Evolutionary conservation across 2,329 filamentous ascomycete species (phyloP).

Genomic region (Claviceps cyperi): DNA sequence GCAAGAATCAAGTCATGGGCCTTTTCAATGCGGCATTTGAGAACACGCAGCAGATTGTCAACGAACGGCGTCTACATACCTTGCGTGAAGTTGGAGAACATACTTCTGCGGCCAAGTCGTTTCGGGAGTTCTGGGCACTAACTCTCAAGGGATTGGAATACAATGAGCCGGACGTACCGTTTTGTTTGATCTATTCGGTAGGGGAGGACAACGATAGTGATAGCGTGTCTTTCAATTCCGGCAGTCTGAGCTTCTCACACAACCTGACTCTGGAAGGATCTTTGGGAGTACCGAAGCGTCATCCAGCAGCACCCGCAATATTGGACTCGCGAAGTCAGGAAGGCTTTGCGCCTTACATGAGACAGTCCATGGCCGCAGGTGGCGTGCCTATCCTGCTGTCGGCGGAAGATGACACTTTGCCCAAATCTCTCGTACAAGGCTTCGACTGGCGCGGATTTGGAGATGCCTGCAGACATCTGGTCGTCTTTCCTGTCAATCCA

Average conservation of each 20-base stretch:
- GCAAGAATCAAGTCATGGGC: conserved; percentile 57
- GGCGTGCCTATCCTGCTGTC: conserved; percentile 25
- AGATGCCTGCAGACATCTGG: conserved; percentile 48
- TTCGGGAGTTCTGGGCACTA: conserved; percentile 58
- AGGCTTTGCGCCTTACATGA: conserved; percentile 25
- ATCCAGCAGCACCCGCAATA: conserved; percentile 25
- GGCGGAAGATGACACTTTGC: conserved; percentile 37
- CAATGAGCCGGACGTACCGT: conserved; percentile 47
- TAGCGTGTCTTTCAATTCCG: conserved; percentile 46
- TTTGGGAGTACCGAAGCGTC: conserved; percentile 29
- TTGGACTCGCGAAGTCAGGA: conserved; percentile 23
- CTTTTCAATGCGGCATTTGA: conserved; percentile 70
- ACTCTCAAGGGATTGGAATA: conserved; percentile 53
- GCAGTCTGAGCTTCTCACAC: conserved; percentile 44
- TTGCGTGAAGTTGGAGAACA: conserved; percentile 62
- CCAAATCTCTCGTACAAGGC: conserved; percentile 40
- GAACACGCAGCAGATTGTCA: conserved; percentile 62
- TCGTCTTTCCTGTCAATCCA: conserved; percentile 49
- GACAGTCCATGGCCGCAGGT: conserved; percentile 22
- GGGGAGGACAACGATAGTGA: conserved; percentile 21
- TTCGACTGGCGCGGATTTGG: conserved; percentile 50
- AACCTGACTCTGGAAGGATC: conserved; percentile 36
- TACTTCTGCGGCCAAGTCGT: conserved; percentile 54
- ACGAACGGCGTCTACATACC: conserved; percentile 63
- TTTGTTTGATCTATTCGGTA: conserved; percentile 38